Conservation (phyloP, 129 eudicot species). For the Artemisia argyi region DNA sequence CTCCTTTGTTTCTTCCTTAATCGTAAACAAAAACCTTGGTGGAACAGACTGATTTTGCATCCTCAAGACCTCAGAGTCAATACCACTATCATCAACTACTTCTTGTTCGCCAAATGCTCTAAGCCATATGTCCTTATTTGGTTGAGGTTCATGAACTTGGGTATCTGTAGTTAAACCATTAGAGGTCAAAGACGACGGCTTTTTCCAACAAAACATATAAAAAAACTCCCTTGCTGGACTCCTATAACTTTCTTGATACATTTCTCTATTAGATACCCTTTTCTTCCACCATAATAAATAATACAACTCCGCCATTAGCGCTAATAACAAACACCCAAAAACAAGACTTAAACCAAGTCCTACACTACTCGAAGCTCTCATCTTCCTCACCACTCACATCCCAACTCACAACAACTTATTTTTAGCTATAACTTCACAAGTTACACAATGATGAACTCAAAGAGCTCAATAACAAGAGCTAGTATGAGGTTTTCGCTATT, state of each 20-base stretch:
- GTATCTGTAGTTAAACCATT: constrained; percentile 37
- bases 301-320: constrained; percentile 70
- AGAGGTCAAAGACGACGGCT: constrained; percentile 55
- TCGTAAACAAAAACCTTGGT: constrained; percentile 82
- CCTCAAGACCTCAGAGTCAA: constrained; percentile 43
- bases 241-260: constrained; percentile 39
- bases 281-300: constrained; percentile 87
- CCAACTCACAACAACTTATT: not conserved
- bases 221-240: constrained; percentile 54
- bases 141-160: constrained; percentile 56
- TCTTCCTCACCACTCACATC: constrained; percentile 18
- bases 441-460: too few species aligned
- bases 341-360: constrained; percentile 72
- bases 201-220: constrained; percentile 55
- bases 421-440: too few species aligned
- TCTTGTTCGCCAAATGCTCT: constrained; percentile 45
- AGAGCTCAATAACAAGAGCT: too few species aligned
- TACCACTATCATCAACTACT: not conserved
- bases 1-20: constrained; percentile 78
- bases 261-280: constrained; percentile 40
- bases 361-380: constrained; percentile 48
- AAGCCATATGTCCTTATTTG: constrained; percentile 43
- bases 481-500: too few species aligned
- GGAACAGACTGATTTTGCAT: constrained; percentile 48
- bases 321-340: constrained; percentile 66